Evolutionary conservation across 1,284 basidiomycete genomes (phyloP), one percentile per base, ranked within the genome.

Genomic region (Tetrapyrgos nigripes): DNA sequence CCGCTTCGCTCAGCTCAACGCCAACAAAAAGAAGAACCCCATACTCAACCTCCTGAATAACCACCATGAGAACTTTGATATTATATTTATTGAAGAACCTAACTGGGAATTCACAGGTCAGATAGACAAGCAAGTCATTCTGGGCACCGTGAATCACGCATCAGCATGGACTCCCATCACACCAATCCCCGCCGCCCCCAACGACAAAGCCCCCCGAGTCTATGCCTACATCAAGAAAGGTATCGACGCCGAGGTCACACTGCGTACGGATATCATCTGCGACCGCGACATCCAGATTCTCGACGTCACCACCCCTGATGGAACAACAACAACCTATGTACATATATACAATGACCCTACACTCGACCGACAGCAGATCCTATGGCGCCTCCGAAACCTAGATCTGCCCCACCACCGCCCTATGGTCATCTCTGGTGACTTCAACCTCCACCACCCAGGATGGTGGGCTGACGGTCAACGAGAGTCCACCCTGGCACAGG

Each of bases 291-390:
- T 52, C 37, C 50, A 52, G 56, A 24, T 51, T 2, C 37, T 57
- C 6, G 56, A 57, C 31, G 35, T 57, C 23, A 44, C 35, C 14
- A 31, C 19, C 4, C 8, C 28, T 2, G 27, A 21, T 5, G 21
- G 44, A 4, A 6, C 14, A 3, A 19, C 19, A 4, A 50, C 37
- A 27, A 57, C 56, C 0, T 45, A 31, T 33, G 28, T 57, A 1
- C 48, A 57, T 26, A 5, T 57, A 33, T 57, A 52, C 50, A 57
- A 57, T 35, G 56, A 51, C 49, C 50, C 49, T 3, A 19, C 11
- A 1, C 26, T 45, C 13, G 56, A 50, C 2, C 19, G 50, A 24
- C 49, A 57, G n/a, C 50, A 52, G 37, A 26, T 33, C 11, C 9
- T 57, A 13, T 50, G 55, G 48, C 10, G 37, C 21, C 26, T 57